A percentile compares a stretch with the other conserved stretches of the same genome.
phyloP scores from a whole-genome alignment of 2,329 filamentous ascomycete species.

The Colletotrichum destructivum region DNA sequence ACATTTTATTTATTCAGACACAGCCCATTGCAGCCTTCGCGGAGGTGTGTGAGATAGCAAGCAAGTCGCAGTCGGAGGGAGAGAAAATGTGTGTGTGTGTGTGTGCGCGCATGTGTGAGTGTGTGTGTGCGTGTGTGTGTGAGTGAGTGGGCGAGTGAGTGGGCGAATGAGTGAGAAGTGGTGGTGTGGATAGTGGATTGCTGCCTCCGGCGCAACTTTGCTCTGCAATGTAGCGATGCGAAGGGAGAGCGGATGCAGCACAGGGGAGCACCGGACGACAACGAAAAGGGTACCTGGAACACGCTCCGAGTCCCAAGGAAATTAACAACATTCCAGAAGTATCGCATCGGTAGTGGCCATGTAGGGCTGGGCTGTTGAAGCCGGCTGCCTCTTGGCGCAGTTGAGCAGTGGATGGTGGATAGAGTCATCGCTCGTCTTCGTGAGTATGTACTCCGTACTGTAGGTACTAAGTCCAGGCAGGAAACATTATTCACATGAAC shows the following conservation, averaged over 20 bases:
- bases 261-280: constrained; percentile 26
- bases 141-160: not conserved
- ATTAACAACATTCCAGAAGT: constrained; percentile 39
- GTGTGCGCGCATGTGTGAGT: not conserved
- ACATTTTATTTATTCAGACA: constrained; percentile 41
- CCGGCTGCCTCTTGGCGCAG: constrained; percentile 23
- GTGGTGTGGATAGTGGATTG: constrained; percentile 38
- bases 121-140: not conserved
- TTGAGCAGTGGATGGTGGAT: constrained; percentile 3
- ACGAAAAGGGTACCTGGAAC: constrained; percentile 34
- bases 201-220: constrained; percentile 37
- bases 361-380: constrained; percentile 32
- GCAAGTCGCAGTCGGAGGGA: constrained; percentile 14
- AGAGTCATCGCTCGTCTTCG: constrained; percentile 27
- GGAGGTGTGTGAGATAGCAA: constrained; percentile 18
- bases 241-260: constrained; percentile 31
- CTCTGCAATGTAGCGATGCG: constrained; percentile 29
- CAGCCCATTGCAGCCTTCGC: constrained; percentile 33
- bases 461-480: not conserved
- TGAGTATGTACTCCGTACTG: not conserved
- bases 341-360: constrained; percentile 32
- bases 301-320: constrained; percentile 28
- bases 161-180: not conserved
- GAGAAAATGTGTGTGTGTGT: constrained; percentile 10
- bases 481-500: not conserved